Base-by-base conservation (phyloP, 2,329 filamentous ascomycete species). In the Diaporthe destruens region DNA sequence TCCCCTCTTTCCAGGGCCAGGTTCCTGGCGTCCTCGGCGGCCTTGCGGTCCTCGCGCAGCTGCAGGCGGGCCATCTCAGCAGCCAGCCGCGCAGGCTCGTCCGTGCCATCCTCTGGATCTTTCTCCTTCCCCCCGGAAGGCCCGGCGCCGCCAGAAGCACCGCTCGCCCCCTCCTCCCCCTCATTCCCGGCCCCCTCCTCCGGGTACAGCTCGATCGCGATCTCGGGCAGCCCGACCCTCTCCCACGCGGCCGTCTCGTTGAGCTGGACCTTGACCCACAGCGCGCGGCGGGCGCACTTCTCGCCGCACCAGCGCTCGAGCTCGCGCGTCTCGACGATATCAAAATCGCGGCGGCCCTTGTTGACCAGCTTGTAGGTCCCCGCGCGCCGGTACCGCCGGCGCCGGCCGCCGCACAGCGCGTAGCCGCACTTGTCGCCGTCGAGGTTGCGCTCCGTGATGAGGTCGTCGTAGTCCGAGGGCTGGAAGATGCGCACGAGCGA, bases 351-450 rank as follows among this genome's bases (percentile, higher is more conserved):
- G 16, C 81, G 84, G 81, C 80, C 85, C 74, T 79, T 83, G 72
- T 84, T 82, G 29, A 92, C 84, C 39, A 96, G 86, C 78, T 93
- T 92, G 84, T 91, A 95, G 75, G 90, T 89, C 20, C 90, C 91
- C 1, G 87, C 88, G 14, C 85, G 83, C 20, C 86, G 83, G 67
- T 88, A 85, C 42, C 86, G 85, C 42, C 87, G 85, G 51, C 90
- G 91, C n/a, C 89, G 86, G 20, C 87, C 87, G 0, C 89, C 83
- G 81, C 96, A 99, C 36, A 98, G 87, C 0, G 89, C 86, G 80
- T 98, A 98, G 1, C 95, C 96, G 83, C 96, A 99, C 34, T 89
- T 87, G 80, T 97, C 96, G 78, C 96, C 93, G 85, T 98, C 96
- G 25, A 89, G 87, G 80, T 97, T 97, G 78, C 96, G 93, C 85